Evolutionary conservation across 2,329 filamentous ascomycete genomes (phyloP), one percentile per base, ranked within the genome.

Genomic region (Penicillium brasilianum): DNA sequence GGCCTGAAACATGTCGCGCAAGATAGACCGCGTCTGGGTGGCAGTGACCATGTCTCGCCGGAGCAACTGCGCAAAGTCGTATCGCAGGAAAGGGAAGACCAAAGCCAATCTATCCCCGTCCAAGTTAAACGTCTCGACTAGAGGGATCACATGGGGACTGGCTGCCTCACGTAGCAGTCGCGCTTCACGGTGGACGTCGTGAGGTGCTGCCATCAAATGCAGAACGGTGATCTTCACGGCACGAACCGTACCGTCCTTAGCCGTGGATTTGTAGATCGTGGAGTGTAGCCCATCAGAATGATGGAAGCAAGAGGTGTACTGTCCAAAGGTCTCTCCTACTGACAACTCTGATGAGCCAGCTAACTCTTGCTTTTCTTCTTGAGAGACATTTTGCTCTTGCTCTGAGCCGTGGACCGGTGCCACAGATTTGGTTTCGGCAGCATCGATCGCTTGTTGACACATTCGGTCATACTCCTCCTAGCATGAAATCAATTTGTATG

Each of bases 211-310:
- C 78, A 90, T 87, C 57, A 84, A 82, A 39, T 88, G 88, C 34
- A 91, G 88, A 30, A 87, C 88, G 37, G 95, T 96, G 61, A 97
- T 88, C 74, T 99, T 99, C 52, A 99, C 81, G 1, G 94, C 95
- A 6, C 89, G 82, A 11, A 85, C 66, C 65, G 73, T 66, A 62
- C 79, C 74, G 34, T 76, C 71, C 3, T 76, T 71, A n/a, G 69
- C 66, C 36, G 81, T 78, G 43, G 88, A 88, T 69, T 89, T 89
- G 79, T 93, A 98, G 54, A 99, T 88, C 58, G 89, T 87, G 18
- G 94, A 95, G 63, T 92, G 95, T 13, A 94, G 81, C 20, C 95
- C 95, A 64, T 87, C 83, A 60, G 78, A 80, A 69, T 85, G 80
- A 74, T 86, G 85, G 20, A 82, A 74, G 50, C 85, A 87, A 64